Percentiles rank a stretch among this genome's conserved stretches.
Evolutionary conservation across 306 rosid species (phyloP).

Genomic region (Castanospermum australe): DNA sequence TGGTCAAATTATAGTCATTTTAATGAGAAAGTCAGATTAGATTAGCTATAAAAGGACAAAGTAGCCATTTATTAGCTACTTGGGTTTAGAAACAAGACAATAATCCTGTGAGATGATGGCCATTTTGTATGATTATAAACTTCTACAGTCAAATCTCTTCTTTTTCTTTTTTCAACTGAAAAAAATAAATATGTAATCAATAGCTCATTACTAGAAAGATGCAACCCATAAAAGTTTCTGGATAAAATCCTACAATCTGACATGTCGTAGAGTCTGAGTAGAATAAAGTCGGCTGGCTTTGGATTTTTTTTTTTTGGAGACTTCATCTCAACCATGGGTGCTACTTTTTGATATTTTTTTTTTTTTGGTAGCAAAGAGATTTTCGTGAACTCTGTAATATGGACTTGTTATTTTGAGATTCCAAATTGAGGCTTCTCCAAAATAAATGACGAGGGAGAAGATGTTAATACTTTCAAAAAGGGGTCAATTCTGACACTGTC

Average conservation of each 20-base stretch:
- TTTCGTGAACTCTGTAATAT: slow-evolving; percentile 49
- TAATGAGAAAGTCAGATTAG: too few species aligned
- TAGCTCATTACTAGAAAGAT: slow-evolving; percentile 69
- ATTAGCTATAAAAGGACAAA: too few species aligned
- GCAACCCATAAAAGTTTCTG: slow-evolving; percentile 91
- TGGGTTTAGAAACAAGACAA: too few species aligned
- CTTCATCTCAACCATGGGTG: slow-evolving; percentile 70
- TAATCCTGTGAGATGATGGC: too few species aligned
- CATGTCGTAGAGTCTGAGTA: slow-evolving; percentile 68
- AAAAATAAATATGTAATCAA: too few species aligned
- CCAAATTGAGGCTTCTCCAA: slow-evolving; percentile 74
- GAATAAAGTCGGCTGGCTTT: slow-evolving; percentile 85
- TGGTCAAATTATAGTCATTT: too few species aligned
- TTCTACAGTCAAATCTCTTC: too few species aligned
- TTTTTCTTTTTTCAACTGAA: too few species aligned
- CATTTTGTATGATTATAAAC: too few species aligned
- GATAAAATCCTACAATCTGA: slow-evolving; percentile 64
- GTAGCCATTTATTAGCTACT: too few species aligned
- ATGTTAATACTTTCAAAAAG: slow-evolving; percentile 22
- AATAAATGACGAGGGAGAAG: slow-evolving; percentile 41
- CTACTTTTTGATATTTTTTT: too few species aligned
- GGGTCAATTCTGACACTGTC: slow-evolving; percentile 35
- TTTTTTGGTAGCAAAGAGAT: slow-evolving; percentile 49
- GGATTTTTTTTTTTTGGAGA: slow-evolving; percentile 75
- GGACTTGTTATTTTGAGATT: slow-evolving; percentile 65